Evolutionary conservation across 148 eudicot species (phyloP).

Genomic region (Cornus florida): DNA sequence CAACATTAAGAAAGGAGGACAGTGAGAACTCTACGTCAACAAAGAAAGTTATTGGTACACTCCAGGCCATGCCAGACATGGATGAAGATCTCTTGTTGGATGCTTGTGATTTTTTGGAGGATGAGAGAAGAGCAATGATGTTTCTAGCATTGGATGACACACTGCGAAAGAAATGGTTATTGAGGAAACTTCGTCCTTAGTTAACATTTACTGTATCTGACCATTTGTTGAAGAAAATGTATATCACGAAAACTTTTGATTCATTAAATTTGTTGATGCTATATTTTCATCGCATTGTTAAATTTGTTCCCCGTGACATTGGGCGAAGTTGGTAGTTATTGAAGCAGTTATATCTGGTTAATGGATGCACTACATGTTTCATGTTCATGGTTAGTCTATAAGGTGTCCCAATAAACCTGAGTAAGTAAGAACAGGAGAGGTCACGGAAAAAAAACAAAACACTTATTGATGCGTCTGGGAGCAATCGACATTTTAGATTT

Average conservation of each 20-base stretch:
- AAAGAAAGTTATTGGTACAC: conserved; percentile 2
- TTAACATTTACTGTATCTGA: background rate
- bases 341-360: too few species aligned
- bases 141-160: conserved; percentile 8
- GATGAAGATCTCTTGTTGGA: conserved; percentile 9
- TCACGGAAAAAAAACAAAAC: too few species aligned
- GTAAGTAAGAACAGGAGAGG: too few species aligned
- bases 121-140: conserved; percentile 14
- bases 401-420: too few species aligned
- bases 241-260: background rate
- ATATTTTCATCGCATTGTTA: background rate
- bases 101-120: conserved; percentile 16
- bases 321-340: too few species aligned
- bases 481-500: too few species aligned
- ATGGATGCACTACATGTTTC: too few species aligned
- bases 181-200: conserved; percentile 12
- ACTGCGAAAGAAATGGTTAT: conserved; percentile 7
- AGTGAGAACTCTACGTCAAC: background rate
- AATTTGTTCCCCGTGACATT: background rate
- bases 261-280: background rate
- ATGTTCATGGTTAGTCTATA: too few species aligned
- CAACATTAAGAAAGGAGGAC: conserved; percentile 10
- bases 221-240: background rate
- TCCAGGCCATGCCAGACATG: conserved; percentile 13
- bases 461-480: too few species aligned